Conservation (phyloP, 2,329 filamentous ascomycete genomes). For the Neonectria punicea region DNA sequence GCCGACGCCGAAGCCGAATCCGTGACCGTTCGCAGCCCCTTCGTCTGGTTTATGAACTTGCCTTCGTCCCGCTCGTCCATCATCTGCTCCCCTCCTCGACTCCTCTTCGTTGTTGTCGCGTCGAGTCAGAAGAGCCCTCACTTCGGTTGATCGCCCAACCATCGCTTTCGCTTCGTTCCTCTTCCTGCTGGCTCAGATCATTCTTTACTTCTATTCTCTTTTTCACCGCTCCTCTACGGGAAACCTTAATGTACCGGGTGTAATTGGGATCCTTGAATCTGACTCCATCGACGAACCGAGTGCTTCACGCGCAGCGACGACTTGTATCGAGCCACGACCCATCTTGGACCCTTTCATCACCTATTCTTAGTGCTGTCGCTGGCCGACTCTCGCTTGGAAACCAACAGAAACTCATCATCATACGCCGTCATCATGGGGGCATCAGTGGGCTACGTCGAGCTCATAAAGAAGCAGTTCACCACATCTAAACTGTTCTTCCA, state of each 20-base stretch:
- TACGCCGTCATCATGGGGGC: conserved; percentile 48
- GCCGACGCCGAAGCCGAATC: conserved; percentile 17
- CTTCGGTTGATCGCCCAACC: conserved; percentile 25
- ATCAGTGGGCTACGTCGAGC: conserved; percentile 54
- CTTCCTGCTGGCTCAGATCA: conserved; percentile 70
- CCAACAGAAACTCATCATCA: conserved; percentile 8
- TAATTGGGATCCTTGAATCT: conserved; percentile 15
- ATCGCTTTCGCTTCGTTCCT: conserved; percentile 40
- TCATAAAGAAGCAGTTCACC: conserved; percentile 73
- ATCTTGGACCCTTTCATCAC: not conserved
- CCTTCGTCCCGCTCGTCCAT: conserved; percentile 22
- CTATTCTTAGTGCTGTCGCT: conserved; percentile 20
- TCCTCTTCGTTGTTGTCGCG: conserved; percentile 35
- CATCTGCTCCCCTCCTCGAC: conserved; percentile 21
- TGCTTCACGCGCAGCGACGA: conserved; percentile 29
- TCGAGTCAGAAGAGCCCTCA: conserved; percentile 30
- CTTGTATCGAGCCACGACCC: not conserved
- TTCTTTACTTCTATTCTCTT: conserved; percentile 49
- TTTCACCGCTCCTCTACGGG: conserved; percentile 4
- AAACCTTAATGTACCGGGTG: conserved; percentile 13
- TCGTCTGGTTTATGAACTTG: conserved; percentile 38
- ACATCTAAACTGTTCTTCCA: conserved; percentile 81
- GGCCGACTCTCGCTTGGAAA: conserved; percentile 19
- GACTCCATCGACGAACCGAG: not conserved
- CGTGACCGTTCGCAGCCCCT: not conserved